phyloP scores from a whole-genome alignment of 2,329 filamentous ascomycete genomes.

The Fusarium kyushuense region DNA sequence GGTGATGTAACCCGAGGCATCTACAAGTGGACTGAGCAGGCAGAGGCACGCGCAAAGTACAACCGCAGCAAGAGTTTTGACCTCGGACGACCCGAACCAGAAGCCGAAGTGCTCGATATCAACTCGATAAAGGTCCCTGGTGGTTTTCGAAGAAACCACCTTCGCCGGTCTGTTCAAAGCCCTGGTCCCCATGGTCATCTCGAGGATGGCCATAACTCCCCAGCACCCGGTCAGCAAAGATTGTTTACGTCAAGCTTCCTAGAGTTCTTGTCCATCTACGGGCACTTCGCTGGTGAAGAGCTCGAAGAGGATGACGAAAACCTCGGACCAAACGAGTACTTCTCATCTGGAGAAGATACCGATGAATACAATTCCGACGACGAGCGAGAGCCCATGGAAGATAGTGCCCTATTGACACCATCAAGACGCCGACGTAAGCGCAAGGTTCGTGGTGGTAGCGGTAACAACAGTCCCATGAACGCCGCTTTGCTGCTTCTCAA shows the following conservation, averaged over 20 bases:
- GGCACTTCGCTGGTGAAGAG: slow-evolving; percentile 97
- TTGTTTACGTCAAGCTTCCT: slow-evolving; percentile 93
- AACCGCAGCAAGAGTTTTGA: slow-evolving; percentile 91
- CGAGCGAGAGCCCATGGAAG: slow-evolving; percentile 84
- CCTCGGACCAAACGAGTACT: slow-evolving; percentile 88
- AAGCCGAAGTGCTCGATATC: slow-evolving; percentile 85
- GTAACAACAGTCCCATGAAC: slow-evolving; percentile 81
- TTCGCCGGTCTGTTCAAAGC: slow-evolving; percentile 80
- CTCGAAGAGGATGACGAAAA: slow-evolving; percentile 96
- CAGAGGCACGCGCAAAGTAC: slow-evolving; percentile 75
- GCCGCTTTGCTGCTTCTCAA: slow-evolving; percentile 91
- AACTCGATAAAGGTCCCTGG: slow-evolving; percentile 92
- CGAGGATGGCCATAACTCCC: slow-evolving; percentile 53
- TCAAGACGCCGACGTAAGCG: slow-evolving; percentile 79
- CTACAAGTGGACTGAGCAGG: slow-evolving; percentile 95
- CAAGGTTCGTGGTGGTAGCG: slow-evolving; percentile 78
- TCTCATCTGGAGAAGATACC: slow-evolving; percentile 80
- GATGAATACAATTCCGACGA: slow-evolving; percentile 73
- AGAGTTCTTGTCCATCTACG: slow-evolving; percentile 94
- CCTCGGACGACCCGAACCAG: slow-evolving; percentile 79
- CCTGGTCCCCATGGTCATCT: slow-evolving; percentile 56
- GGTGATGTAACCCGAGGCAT: slow-evolving; percentile 95
- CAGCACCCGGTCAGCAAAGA: slow-evolving; percentile 56
- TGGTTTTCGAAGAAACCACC: slow-evolving; percentile 90
- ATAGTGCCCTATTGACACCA: slow-evolving; percentile 84